Percentiles rank a stretch among this genome's conserved stretches.
Conservation (phyloP, 2,329 filamentous ascomycete species). For the Pseudocercospora fijiensis region DNA sequence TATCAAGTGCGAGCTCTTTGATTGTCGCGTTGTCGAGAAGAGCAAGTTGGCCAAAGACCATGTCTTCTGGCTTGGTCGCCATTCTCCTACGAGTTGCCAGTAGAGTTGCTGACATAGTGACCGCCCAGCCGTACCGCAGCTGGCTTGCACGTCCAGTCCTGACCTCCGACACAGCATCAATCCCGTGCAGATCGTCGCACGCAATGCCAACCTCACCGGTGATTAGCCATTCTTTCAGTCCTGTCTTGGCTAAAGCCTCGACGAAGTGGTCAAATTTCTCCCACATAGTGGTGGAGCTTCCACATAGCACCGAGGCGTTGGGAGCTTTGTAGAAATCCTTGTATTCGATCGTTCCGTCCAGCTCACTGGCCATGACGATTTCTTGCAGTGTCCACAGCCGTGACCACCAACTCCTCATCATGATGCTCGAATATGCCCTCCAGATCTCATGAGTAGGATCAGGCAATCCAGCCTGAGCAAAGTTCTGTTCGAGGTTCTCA, state of each 20-base stretch:
- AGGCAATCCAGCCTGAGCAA: not conserved
- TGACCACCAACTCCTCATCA: conserved; percentile 8
- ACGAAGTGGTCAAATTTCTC: conserved; percentile 3
- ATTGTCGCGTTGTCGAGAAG: not conserved
- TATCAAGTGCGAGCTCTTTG: conserved; percentile 3
- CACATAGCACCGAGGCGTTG: not conserved
- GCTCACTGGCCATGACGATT: not conserved
- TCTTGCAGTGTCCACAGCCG: conserved; percentile 6
- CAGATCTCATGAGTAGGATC: not conserved
- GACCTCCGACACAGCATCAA: conserved; percentile 5
- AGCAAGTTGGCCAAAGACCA: not conserved
- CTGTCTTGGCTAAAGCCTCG: not conserved
- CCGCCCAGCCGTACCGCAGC: not conserved
- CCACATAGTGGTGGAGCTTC: not conserved
- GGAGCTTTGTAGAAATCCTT: conserved; percentile 2
- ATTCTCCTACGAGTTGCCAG: not conserved
- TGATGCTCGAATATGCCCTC: conserved; percentile 3
- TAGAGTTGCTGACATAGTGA: not conserved
- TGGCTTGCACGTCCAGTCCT: not conserved
- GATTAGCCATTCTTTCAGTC: not conserved
- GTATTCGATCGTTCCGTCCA: not conserved
- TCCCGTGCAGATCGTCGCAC: conserved; percentile 6
- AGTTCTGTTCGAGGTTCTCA: not conserved
- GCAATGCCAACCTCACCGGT: not conserved
- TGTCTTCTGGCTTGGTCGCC: not conserved